These are phyloP conservation scores for Lactuca sativa DNA, from an alignment of 129 eudicot genomes.

Conservation along the genomic window DNA sequence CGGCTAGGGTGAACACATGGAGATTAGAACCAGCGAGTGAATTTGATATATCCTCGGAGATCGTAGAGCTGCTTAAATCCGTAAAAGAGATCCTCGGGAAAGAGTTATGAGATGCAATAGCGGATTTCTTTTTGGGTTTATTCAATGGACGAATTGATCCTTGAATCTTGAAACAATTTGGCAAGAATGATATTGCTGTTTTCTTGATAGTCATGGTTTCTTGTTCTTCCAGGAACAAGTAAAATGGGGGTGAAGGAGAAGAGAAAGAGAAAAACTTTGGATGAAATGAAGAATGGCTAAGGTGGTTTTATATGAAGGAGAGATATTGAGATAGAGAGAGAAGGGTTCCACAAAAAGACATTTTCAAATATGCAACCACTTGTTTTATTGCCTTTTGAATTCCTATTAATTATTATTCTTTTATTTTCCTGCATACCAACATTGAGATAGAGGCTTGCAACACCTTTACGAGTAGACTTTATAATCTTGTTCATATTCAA, in stretches of 20 bases:
- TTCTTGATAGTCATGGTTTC: constrained; percentile 47
- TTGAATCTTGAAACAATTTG: constrained; percentile 47
- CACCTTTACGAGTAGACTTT: constrained; percentile 35
- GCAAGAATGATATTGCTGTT: constrained; percentile 45
- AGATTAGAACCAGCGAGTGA: constrained; percentile 74
- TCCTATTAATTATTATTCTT: neutral
- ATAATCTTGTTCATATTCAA: neutral
- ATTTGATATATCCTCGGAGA: constrained; percentile 65
- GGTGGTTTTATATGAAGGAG: constrained; percentile 10
- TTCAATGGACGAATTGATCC: constrained; percentile 17
- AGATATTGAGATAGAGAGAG: constrained; percentile 15
- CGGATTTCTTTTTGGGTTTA: constrained; percentile 30
- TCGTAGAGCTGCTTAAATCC: constrained; percentile 50
- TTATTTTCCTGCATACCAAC: constrained; percentile 30
- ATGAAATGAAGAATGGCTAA: constrained; percentile 7
- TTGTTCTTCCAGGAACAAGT: constrained; percentile 7
- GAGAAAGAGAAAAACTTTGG: neutral
- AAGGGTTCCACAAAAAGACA: neutral
- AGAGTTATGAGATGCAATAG: constrained; percentile 34
- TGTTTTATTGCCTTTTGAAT: constrained; percentile 5
- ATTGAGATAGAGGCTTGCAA: constrained; percentile 44
- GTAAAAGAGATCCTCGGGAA: constrained; percentile 47
- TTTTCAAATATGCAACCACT: constrained; percentile 20
- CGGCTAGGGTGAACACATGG: constrained; percentile 54
- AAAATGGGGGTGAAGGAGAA: neutral